Percentiles rank a stretch among this genome's conserved stretches.
These are phyloP conservation scores for Fraxinus dipetala DNA, from an alignment of 305 asterid genomes.

Conservation along the genomic window DNA sequence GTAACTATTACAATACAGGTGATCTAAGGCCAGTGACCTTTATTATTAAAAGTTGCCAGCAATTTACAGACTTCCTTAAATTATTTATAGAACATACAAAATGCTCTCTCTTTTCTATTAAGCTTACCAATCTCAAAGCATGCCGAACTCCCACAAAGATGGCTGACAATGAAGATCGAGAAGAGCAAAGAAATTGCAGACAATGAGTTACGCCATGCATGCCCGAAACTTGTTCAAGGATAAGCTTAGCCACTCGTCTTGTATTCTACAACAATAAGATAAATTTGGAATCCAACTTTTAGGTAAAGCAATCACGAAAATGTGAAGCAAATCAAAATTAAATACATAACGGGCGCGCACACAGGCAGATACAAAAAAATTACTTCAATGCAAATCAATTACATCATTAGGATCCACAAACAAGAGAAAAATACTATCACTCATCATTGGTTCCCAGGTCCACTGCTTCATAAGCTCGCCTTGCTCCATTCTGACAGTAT, in stretches of 20 bases:
- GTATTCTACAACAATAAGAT: slow-evolving; percentile 60
- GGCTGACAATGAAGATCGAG: slow-evolving; percentile 62
- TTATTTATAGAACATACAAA: slow-evolving; percentile 14
- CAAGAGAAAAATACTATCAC: slow-evolving; percentile 79
- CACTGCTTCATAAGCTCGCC: slow-evolving; percentile 74
- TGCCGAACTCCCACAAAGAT: slow-evolving; percentile 73
- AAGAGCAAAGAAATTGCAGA: slow-evolving; percentile 86
- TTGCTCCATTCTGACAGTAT: slow-evolving; percentile 70
- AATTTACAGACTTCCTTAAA: slow-evolving; percentile 9
- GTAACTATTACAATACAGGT: slow-evolving; percentile 16
- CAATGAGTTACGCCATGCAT: slow-evolving; percentile 72
- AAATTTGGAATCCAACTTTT: slow-evolving; percentile 21
- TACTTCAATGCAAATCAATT: slow-evolving; percentile 30
- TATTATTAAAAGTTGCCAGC: slow-evolving; percentile 18
- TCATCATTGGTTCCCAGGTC: slow-evolving; percentile 97
- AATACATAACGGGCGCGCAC: neutral
- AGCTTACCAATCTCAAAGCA: slow-evolving; percentile 83
- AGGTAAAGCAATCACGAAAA: slow-evolving; percentile 16
- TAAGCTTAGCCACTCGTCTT: slow-evolving; percentile 75
- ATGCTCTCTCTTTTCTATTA: slow-evolving; percentile 9
- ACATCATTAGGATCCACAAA: slow-evolving; percentile 95
- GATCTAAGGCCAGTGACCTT: slow-evolving; percentile 20
- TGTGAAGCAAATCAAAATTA: neutral
- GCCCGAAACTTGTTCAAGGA: slow-evolving; percentile 83
- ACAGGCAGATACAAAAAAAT: slow-evolving; percentile 16